A percentile compares a stretch with the other conserved stretches of the same genome.
Evolutionary conservation across 352 stramenopile genomes (phyloP).

Genomic region (Phytopythium montanum): DNA sequence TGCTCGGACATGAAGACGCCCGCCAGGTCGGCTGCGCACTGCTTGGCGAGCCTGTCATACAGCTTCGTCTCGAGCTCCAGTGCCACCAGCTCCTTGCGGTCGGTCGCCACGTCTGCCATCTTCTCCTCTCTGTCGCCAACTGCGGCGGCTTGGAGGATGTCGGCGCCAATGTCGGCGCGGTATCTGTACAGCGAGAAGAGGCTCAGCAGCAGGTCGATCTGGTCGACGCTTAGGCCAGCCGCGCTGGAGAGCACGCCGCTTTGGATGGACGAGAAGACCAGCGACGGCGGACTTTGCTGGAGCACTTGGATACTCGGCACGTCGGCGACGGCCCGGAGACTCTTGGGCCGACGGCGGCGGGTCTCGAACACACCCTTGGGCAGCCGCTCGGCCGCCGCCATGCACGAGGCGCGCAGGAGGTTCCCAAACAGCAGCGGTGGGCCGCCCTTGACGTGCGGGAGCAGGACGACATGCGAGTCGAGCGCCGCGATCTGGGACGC

Average conservation of each 20-base stretch:
- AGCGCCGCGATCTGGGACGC: constrained; percentile 61
- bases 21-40: constrained; percentile 63
- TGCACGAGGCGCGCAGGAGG: constrained; percentile 6
- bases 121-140: constrained; percentile 16
- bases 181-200: constrained; percentile 85
- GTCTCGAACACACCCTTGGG: constrained; percentile 59
- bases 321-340: constrained; percentile 8
- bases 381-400: constrained; percentile 40
- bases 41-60: constrained; percentile 68
- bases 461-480: constrained; percentile 72
- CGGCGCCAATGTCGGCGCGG: constrained; percentile 70
- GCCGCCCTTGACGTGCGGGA: constrained; percentile 27
- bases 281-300: constrained; percentile 72
- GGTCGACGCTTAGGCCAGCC: constrained; percentile 30
- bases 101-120: constrained; percentile 12
- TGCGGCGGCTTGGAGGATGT: constrained; percentile 32
- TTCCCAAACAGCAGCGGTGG: background rate
- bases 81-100: constrained; percentile 46
- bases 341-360: constrained; percentile 14
- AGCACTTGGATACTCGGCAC: constrained; percentile 52
- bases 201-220: constrained; percentile 76
- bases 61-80: constrained; percentile 70
- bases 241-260: constrained; percentile 31
- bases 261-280: constrained; percentile 60
- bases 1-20: constrained; percentile 48